These are phyloP conservation scores for Claviceps maximensis DNA, from an alignment of 2,329 filamentous ascomycete species.

Conservation along the genomic window DNA sequence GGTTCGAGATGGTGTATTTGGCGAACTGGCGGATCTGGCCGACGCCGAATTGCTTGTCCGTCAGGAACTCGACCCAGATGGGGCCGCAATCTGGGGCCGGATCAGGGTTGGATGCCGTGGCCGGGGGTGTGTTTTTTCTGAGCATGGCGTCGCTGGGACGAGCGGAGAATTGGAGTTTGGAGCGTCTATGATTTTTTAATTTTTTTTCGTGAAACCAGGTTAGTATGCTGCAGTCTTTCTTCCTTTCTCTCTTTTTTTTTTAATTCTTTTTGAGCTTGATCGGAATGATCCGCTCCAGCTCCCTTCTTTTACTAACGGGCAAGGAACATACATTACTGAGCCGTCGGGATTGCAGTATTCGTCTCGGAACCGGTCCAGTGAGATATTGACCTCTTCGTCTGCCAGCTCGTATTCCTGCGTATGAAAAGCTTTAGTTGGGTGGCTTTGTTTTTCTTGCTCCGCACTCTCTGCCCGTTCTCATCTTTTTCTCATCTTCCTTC, in stretches of 20 bases:
- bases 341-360: slow-evolving; percentile 63
- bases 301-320: too few relatives aligned
- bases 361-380: slow-evolving; percentile 65
- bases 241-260: not conserved
- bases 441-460: not conserved
- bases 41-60: slow-evolving; percentile 69
- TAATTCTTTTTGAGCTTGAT: not conserved
- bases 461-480: not conserved
- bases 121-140: slow-evolving; percentile 63
- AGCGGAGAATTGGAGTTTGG: slow-evolving; percentile 76
- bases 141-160: slow-evolving; percentile 76
- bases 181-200: slow-evolving; percentile 42
- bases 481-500: not conserved
- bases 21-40: slow-evolving; percentile 87
- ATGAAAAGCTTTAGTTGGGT: not conserved
- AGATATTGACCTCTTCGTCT: slow-evolving; percentile 78
- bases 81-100: slow-evolving; percentile 66
- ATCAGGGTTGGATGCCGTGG: slow-evolving; percentile 55
- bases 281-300: not conserved
- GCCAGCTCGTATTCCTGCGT: slow-evolving; percentile 80
- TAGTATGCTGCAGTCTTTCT: not conserved
- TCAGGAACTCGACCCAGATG: slow-evolving; percentile 87
- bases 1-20: slow-evolving; percentile 63
- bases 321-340: slow-evolving; percentile 59
- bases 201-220: not conserved